These are phyloP conservation scores for Botrytis byssoidea DNA, from an alignment of 2,329 filamentous ascomycete genomes.

Conservation along the genomic window DNA sequence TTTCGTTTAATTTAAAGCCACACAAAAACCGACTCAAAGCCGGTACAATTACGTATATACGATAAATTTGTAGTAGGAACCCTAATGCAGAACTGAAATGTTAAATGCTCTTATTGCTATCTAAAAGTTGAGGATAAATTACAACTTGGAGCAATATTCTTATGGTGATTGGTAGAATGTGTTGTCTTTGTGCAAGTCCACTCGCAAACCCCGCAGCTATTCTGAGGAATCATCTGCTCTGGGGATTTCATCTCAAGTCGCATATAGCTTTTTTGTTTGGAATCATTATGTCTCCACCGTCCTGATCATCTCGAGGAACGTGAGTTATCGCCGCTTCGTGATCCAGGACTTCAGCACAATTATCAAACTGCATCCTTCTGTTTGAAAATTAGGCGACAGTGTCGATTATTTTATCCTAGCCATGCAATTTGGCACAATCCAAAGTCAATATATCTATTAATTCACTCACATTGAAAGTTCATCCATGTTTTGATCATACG, in stretches of 20 bases:
- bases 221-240: background rate
- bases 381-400: background rate
- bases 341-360: background rate
- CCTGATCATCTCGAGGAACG: background rate
- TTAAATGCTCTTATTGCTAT: background rate
- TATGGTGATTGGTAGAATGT: background rate
- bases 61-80: background rate
- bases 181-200: background rate
- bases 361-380: background rate
- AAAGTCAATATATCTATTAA: background rate
- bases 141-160: background rate
- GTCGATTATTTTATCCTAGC: background rate
- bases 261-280: background rate
- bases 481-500: background rate
- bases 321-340: background rate
- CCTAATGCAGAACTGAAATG: background rate
- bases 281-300: background rate
- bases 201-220: background rate
- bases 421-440: background rate
- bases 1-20: background rate
- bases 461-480: background rate
- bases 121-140: background rate
- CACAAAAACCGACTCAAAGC: background rate
- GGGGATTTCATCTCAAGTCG: background rate
- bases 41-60: background rate